Conservation (phyloP, 495 filamentous ascomycete genomes). For the Cryomyces minteri region DNA sequence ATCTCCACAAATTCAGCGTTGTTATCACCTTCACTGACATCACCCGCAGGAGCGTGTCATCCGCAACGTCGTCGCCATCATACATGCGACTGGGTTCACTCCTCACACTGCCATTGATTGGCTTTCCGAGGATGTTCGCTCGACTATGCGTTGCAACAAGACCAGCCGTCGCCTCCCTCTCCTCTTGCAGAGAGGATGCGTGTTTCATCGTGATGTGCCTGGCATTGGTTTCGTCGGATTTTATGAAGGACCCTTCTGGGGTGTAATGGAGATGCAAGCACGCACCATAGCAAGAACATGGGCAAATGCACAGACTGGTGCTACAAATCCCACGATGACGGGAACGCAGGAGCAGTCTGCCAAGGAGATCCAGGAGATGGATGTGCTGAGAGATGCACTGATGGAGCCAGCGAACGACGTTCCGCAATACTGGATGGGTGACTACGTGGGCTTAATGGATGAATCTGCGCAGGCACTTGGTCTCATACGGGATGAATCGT, state of each 20-base stretch:
- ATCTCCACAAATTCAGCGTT: not conserved
- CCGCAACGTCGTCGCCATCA: constrained; percentile 40
- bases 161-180: constrained; percentile 42
- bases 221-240: constrained; percentile 69
- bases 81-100: constrained; percentile 64
- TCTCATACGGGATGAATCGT: constrained; percentile 14
- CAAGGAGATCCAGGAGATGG: not conserved
- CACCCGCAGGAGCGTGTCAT: constrained; percentile 12
- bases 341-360: too few relatives aligned
- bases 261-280: constrained; percentile 74
- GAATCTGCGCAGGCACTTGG: constrained; percentile 38
- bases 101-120: constrained; percentile 39
- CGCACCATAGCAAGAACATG: constrained; percentile 36
- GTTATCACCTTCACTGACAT: not conserved
- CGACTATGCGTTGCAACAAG: constrained; percentile 34
- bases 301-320: constrained; percentile 2
- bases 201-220: constrained; percentile 37
- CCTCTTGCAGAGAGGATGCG: constrained; percentile 47
- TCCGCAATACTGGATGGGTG: constrained; percentile 62
- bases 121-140: constrained; percentile 34
- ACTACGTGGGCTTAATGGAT: constrained; percentile 66
- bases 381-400: constrained; percentile 10
- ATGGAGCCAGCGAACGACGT: constrained; percentile 20
- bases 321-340: too few relatives aligned
- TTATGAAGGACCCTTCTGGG: constrained; percentile 77